These are phyloP conservation scores for Penicillium maclennaniae DNA, from an alignment of 495 filamentous ascomycete genomes.

Conservation along the genomic window DNA sequence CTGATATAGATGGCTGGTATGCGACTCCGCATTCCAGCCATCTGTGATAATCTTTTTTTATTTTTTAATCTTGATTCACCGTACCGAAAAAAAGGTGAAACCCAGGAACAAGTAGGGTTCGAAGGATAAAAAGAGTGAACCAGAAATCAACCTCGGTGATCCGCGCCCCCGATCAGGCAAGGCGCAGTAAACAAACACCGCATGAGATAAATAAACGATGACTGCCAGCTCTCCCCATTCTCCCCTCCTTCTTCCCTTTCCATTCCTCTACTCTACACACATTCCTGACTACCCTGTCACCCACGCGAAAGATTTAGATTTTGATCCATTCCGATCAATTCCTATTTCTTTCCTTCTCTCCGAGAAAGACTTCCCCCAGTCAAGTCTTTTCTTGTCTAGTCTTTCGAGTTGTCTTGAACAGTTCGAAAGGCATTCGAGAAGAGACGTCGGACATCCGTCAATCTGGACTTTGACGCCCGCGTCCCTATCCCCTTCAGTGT, in stretches of 20 bases:
- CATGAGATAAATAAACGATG: constrained; percentile 18
- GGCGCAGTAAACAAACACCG: constrained; percentile 21
- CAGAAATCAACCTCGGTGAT: constrained; percentile 15
- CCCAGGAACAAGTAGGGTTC: not conserved
- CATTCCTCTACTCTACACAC: constrained; percentile 9
- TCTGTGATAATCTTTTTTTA: no score
- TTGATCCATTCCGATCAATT: constrained; percentile 1
- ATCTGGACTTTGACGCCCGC: constrained; percentile 99
- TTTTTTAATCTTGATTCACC: not conserved
- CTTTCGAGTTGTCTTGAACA: constrained; percentile 74
- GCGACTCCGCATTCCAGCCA: constrained; percentile 6
- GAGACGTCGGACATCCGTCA: constrained; percentile 81
- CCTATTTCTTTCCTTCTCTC: constrained; percentile 12
- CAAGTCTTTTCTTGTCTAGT: constrained; percentile 86
- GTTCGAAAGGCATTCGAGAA: constrained; percentile 94
- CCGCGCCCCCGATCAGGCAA: constrained; percentile 13
- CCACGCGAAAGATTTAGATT: constrained; percentile 26
- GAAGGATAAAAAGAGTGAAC: not conserved
- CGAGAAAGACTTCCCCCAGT: constrained; percentile 45
- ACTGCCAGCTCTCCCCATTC: not conserved
- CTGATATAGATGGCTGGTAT: not conserved
- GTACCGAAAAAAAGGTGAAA: not conserved
- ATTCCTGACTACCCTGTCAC: constrained; percentile 9
- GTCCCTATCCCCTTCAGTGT: constrained; percentile 99
- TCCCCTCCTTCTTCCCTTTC: constrained; percentile 3